Evolutionary conservation across 768 basidiomycete species (phyloP).

Genomic region (Leucocoprinus birnbaumii): DNA sequence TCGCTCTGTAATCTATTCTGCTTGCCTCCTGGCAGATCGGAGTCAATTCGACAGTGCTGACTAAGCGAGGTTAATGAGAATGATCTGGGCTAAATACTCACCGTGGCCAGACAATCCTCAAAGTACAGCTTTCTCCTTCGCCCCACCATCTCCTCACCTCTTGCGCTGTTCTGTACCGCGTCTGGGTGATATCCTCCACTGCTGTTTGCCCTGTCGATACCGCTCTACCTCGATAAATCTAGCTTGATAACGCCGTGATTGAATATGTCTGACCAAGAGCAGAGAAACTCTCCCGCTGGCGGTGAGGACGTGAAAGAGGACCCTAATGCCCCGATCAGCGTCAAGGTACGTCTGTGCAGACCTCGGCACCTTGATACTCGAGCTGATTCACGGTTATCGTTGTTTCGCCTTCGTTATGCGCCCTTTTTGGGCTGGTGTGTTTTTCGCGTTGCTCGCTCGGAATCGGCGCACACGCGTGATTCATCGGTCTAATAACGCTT

Average conservation of each 20-base stretch:
- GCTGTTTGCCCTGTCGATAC: neutral
- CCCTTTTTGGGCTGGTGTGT: neutral
- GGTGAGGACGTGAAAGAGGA: conserved; percentile 58
- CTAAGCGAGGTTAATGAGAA: conserved; percentile 12
- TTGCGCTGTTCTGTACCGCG: neutral
- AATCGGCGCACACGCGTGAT: neutral
- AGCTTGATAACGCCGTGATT: neutral
- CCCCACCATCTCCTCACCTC: conserved; percentile 6
- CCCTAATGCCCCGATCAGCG: conserved; percentile 66
- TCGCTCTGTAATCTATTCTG: neutral
- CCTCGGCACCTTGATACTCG: neutral
- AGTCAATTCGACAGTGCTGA: neutral
- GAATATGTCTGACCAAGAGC: conserved; percentile 55
- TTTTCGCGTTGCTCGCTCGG: no score
- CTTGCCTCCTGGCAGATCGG: neutral
- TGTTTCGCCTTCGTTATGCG: neutral
- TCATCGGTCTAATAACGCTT: neutral
- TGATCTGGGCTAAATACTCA: conserved; percentile 11
- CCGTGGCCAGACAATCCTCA: neutral
- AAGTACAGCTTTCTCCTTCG: conserved; percentile 4
- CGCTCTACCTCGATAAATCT: neutral
- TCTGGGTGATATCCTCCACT: neutral
- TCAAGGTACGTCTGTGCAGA: conserved; percentile 53
- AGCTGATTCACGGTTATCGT: neutral
- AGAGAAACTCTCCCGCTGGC: conserved; percentile 24